These are phyloP conservation scores for Dipteronia dyeriana DNA, from an alignment of 345 rosid species.

Conservation along the genomic window DNA sequence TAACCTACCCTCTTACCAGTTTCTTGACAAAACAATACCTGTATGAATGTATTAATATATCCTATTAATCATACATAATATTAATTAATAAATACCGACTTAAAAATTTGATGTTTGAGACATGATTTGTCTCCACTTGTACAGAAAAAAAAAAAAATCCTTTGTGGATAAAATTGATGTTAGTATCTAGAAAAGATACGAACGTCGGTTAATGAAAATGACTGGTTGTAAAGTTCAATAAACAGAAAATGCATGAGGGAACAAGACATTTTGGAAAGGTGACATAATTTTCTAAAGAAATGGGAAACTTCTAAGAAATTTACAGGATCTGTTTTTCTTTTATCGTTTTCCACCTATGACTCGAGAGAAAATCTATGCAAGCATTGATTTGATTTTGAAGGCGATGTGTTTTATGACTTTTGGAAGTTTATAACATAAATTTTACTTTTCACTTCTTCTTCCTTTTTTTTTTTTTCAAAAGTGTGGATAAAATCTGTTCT, in stretches of 20 bases:
- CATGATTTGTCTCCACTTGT: no score
- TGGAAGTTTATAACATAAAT: neutral
- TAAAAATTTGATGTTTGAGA: no score
- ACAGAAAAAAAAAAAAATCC: no score
- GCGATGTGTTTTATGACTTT: slow-evolving; percentile 1
- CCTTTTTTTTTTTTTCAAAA: neutral
- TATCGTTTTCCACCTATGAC: neutral
- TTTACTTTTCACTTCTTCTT: neutral
- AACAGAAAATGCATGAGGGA: neutral
- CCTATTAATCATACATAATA: neutral
- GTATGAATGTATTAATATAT: neutral
- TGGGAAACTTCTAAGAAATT: slow-evolving; percentile 21
- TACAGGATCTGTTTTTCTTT: neutral
- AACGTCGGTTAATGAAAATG: no score
- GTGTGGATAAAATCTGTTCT: neutral
- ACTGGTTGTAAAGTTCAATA: no score
- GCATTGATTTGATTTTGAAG: neutral
- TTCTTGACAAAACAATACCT: slow-evolving; percentile 3
- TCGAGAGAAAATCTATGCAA: neutral
- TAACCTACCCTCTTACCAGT: slow-evolving; percentile 6
- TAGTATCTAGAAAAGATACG: no score
- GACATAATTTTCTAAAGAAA: neutral
- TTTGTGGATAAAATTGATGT: no score
- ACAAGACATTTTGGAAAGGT: neutral
- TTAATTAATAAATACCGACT: neutral